Evolutionary conservation across 2,329 filamentous ascomycete species (phyloP).

Genomic region (Plectosphaerella sp.): DNA sequence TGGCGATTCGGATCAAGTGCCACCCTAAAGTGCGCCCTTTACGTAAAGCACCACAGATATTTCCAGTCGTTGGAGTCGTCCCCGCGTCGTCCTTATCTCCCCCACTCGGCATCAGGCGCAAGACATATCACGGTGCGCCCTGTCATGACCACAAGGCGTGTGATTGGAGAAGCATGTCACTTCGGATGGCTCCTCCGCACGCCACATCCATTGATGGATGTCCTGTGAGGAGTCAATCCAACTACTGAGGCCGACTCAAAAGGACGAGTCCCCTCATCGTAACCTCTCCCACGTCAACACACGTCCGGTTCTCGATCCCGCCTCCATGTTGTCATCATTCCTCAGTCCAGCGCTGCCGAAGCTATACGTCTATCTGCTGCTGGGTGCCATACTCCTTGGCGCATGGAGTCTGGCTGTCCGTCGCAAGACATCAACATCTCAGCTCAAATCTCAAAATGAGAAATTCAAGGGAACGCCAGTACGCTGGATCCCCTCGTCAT

Average conservation of each 20-base stretch:
- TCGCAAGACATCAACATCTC: not conserved
- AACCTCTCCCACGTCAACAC: not conserved
- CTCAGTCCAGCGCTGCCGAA: not conserved
- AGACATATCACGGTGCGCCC: not conserved
- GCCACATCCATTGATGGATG: not conserved
- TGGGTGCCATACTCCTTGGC: too few species aligned
- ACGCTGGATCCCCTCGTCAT: constrained; percentile 51
- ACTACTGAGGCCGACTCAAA: too few species aligned
- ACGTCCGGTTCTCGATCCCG: not conserved
- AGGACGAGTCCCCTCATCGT: too few species aligned
- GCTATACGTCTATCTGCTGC: not conserved
- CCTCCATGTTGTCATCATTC: not conserved
- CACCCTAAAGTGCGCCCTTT: too few species aligned
- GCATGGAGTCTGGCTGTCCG: too few species aligned
- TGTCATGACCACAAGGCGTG: not conserved
- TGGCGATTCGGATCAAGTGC: too few species aligned
- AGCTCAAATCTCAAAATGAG: not conserved
- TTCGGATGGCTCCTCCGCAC: not conserved
- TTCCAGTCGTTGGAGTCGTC: too few species aligned
- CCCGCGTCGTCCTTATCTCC: not conserved
- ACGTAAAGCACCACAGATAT: too few species aligned
- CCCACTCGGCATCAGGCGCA: not conserved
- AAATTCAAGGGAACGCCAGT: not conserved
- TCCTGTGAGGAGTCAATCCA: not conserved
- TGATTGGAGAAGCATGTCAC: not conserved